phyloP scores from a whole-genome alignment of 148 eudicot genomes.

The Silene uniflora region DNA sequence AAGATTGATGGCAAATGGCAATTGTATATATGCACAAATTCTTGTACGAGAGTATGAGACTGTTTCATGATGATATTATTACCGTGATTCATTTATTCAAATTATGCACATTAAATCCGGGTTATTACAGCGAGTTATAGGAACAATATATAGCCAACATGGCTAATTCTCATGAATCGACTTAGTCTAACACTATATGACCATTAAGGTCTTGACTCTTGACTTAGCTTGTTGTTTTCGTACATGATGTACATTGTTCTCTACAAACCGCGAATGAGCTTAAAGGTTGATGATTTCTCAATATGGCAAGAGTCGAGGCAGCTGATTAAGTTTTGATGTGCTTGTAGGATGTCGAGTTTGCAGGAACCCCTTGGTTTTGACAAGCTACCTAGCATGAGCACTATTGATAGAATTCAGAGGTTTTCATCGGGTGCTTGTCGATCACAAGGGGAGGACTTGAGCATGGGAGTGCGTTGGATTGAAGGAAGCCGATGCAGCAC shows the following conservation, averaged over 20 bases:
- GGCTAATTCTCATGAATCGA: too few species aligned
- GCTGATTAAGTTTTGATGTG: neutral
- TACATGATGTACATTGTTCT: neutral
- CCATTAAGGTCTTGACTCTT: neutral
- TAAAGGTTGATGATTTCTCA: neutral
- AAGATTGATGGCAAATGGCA: neutral
- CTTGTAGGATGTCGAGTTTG: slow-evolving; percentile 80
- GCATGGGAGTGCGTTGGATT: slow-evolving; percentile 75
- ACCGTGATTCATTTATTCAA: neutral
- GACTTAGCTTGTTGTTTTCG: neutral
- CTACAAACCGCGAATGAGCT: neutral
- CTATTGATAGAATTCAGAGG: slow-evolving; percentile 58
- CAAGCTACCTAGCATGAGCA: slow-evolving; percentile 72
- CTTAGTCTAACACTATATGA: too few species aligned
- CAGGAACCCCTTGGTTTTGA: slow-evolving; percentile 87
- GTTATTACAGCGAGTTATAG: too few species aligned
- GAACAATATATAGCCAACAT: too few species aligned
- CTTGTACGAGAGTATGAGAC: neutral
- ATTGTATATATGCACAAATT: neutral
- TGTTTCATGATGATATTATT: neutral
- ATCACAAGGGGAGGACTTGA: slow-evolving; percentile 48
- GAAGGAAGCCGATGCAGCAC: slow-evolving; percentile 80
- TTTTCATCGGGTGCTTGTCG: slow-evolving; percentile 77
- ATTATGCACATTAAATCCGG: neutral
- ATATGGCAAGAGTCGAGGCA: neutral